Percentiles rank a stretch among this genome's conserved stretches.
Conservation (phyloP, 2,329 filamentous ascomycete species). For the Sclerotinia glacialis region DNA sequence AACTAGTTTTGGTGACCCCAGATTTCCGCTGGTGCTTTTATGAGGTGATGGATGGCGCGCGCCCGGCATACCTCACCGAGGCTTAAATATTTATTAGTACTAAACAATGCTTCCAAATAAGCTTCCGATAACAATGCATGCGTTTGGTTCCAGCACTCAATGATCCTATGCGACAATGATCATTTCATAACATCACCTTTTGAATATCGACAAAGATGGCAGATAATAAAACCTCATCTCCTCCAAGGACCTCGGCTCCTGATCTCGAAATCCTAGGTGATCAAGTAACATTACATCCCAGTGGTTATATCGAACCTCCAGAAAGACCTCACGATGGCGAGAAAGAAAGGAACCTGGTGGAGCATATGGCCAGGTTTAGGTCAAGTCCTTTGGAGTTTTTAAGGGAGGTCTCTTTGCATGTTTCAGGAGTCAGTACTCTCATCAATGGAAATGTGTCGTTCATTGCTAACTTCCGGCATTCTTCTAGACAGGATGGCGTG, state of each 20-base stretch:
- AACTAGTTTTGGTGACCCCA: conserved; percentile 16
- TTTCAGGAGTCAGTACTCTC: conserved; percentile 58
- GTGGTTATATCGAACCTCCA: conserved; percentile 59
- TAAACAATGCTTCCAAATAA: conserved; percentile 1
- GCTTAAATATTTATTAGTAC: conserved; percentile 9
- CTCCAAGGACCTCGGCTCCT: conserved; percentile 56
- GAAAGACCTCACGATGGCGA: conserved; percentile 47
- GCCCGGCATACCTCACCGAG: conserved; percentile 9
- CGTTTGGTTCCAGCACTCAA: neutral
- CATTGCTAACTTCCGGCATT: conserved; percentile 6
- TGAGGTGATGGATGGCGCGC: conserved; percentile 4
- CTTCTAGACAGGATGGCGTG: conserved; percentile 74
- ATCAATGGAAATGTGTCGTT: neutral
- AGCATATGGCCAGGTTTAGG: conserved; percentile 84
- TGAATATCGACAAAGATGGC: conserved; percentile 38
- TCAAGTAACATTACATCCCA: conserved; percentile 70
- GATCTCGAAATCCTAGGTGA: conserved; percentile 75
- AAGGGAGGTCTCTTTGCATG: conserved; percentile 87
- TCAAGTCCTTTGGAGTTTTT: conserved; percentile 72
- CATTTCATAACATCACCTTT: neutral
- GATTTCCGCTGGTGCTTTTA: conserved; percentile 4
- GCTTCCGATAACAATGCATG: neutral
- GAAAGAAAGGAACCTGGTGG: conserved; percentile 69
- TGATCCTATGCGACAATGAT: conserved; percentile 8
- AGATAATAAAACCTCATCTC: conserved; percentile 28